Conservation (phyloP, 2,329 filamentous ascomycete species). For the Coniochaeta sp. region DNA sequence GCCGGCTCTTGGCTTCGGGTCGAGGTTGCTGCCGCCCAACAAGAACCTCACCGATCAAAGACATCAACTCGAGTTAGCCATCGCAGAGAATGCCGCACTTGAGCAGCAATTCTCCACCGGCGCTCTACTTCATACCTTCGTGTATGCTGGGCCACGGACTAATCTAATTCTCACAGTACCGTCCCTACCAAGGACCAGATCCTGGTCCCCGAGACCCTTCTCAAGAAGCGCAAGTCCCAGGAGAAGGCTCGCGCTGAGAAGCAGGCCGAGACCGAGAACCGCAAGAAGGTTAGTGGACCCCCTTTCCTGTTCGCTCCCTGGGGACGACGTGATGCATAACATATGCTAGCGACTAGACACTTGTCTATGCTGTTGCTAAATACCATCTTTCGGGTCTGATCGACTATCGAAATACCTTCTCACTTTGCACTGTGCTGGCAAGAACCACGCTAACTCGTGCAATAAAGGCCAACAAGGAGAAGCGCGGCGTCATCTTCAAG, state of each 20-base stretch:
- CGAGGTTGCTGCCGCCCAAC: constrained; percentile 1
- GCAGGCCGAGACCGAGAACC: constrained; percentile 71
- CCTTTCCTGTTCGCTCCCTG: constrained; percentile 12
- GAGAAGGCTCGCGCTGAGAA: constrained; percentile 97
- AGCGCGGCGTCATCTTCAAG: constrained; percentile 99
- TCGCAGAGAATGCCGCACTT: constrained; percentile 88
- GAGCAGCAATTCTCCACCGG: constrained; percentile 91
- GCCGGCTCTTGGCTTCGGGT: constrained; percentile 9
- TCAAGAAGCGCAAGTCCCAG: constrained; percentile 99
- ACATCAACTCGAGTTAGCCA: constrained; percentile 66
- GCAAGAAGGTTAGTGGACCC: constrained; percentile 72
- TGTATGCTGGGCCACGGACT: constrained; percentile 69
- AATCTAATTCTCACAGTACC: constrained; percentile 68
- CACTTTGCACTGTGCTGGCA: constrained; percentile 28
- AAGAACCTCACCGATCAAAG: constrained; percentile 58
- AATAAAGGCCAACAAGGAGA: constrained; percentile 92
- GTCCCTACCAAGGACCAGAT: constrained; percentile 93
- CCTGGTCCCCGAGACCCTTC: constrained; percentile 96
- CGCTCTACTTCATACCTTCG: constrained; percentile 59
- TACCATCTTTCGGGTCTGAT: constrained; percentile 99
- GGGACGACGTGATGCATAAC: constrained; percentile 76
- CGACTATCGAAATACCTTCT: constrained; percentile 9
- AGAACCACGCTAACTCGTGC: constrained; percentile 15
- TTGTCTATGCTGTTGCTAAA: constrained; percentile 94
- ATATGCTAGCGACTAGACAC: constrained; percentile 89